These are phyloP conservation scores for Phoma herbarum DNA, from an alignment of 2,329 filamentous ascomycete species.

Conservation along the genomic window DNA sequence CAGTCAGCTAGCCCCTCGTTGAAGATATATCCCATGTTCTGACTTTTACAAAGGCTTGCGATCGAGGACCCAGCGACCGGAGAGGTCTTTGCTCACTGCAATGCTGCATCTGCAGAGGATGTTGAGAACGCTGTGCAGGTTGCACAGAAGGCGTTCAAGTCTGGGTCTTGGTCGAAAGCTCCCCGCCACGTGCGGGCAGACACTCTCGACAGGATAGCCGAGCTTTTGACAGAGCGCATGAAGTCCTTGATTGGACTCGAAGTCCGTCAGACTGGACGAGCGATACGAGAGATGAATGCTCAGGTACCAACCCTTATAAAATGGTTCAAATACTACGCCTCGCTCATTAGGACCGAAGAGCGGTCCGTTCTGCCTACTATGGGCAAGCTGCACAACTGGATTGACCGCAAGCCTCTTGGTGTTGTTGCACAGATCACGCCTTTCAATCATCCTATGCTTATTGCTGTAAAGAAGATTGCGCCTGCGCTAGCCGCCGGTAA, in stretches of 20 bases:
- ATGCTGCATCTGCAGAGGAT: constrained; percentile 58
- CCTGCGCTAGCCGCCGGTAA: constrained; percentile 50
- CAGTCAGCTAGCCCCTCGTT: constrained; percentile 43
- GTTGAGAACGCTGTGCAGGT: constrained; percentile 54
- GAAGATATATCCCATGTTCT: constrained; percentile 16
- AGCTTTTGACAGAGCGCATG: constrained; percentile 62
- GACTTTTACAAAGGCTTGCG: constrained; percentile 54
- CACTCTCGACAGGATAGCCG: constrained; percentile 68
- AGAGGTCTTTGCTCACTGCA: constrained; percentile 62
- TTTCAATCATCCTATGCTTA: constrained; percentile 53
- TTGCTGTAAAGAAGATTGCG: constrained; percentile 53
- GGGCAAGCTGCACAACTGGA: constrained; percentile 61
- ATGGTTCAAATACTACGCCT: constrained; percentile 77
- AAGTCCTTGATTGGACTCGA: constrained; percentile 69
- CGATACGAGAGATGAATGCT: constrained; percentile 73
- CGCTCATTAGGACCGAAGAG: constrained; percentile 72
- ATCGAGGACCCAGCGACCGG: constrained; percentile 64
- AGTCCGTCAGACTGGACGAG: constrained; percentile 72
- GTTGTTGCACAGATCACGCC: constrained; percentile 53
- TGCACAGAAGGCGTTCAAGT: constrained; percentile 59
- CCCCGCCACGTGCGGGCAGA: constrained; percentile 67
- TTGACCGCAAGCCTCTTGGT: constrained; percentile 51
- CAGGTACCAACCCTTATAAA: constrained; percentile 72
- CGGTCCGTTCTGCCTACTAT: constrained; percentile 70
- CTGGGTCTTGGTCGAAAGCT: constrained; percentile 65